Evolutionary conservation across 805 yeast genomes (phyloP), one percentile per base, ranked within the genome.

Genomic region (Lachancea lanzarotensis): DNA sequence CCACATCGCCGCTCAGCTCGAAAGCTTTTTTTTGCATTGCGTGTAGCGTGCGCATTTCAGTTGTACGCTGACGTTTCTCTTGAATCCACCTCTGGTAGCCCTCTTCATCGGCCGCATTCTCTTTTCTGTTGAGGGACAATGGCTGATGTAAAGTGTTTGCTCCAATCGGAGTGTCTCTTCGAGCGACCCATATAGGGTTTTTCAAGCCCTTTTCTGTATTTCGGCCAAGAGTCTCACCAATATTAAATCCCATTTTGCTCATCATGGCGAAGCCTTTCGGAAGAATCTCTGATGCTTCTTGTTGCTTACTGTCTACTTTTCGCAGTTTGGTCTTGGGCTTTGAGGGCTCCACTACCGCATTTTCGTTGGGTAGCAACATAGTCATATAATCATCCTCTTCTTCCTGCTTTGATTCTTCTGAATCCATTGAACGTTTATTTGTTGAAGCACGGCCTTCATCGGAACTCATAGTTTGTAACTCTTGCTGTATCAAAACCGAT

Each of bases 221-320:
- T 18, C 42, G 50, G 0, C 82, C 81, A 15, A 76, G 57, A 0
- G 69, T 53, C 20, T 69, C 65, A 16, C 81, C 82, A 2, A 70
- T 55, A 43, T 64, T 68, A 53, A 69, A 79, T 1, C 84, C 84
- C 84, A 79, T 79, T 51, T 68, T 73, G 51, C 68, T 65, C 84
- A 79, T 78, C 49, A 79, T 76, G 5, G 67, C 52, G 19, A 75
- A 62, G 0, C 79, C 81, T 40, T 69, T 64, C 0, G 76, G 72
- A 39, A 65, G 61, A 6, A 15, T 32, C 38, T 38, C 32, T 13
- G 42, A 34, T 7, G 44, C 47, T 26, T n/a, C n/a, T 10, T 38
- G 35, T 9, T 44, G 35, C 13, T 17, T 38, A 4, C 11, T 26
- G 12, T 25, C 31, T 13, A 26, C 13, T 16, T 25, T 36, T 26